A percentile compares a stretch with the other conserved stretches of the same genome.
Evolutionary conservation across 2,329 filamentous ascomycete genomes (phyloP).

Genomic region (Aspergillus brasiliensis): DNA sequence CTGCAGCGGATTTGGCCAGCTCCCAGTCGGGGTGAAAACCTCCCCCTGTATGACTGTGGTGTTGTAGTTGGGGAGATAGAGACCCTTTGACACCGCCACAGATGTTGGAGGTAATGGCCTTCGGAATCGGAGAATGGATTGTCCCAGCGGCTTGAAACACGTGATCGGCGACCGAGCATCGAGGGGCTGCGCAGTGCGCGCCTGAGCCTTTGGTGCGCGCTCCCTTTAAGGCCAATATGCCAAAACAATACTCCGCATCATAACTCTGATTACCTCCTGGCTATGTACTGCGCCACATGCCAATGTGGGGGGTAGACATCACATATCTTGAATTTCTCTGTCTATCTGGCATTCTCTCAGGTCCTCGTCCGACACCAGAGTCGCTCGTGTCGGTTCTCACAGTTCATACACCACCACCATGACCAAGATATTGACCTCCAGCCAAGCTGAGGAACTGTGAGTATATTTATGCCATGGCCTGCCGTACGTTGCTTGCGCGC

Average conservation of each 20-base stretch:
- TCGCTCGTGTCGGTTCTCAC: background rate
- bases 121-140: background rate
- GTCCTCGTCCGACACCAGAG: background rate
- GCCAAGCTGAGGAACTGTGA: background rate
- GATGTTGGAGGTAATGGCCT: background rate
- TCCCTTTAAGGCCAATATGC: background rate
- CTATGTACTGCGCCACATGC: background rate
- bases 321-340: background rate
- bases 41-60: background rate
- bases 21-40: too few species aligned
- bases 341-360: background rate
- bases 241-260: background rate
- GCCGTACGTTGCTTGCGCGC: background rate
- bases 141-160: background rate
- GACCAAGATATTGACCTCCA: constrained; percentile 3
- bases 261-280: background rate
- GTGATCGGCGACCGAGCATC: background rate
- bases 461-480: background rate
- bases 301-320: background rate
- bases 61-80: background rate
- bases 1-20: background rate
- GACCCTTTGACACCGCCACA: background rate
- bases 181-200: constrained; percentile 1
- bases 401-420: background rate
- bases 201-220: background rate